Base-by-base conservation (phyloP, 2,329 filamentous ascomycete genomes). In the Didymella pomorum region DNA sequence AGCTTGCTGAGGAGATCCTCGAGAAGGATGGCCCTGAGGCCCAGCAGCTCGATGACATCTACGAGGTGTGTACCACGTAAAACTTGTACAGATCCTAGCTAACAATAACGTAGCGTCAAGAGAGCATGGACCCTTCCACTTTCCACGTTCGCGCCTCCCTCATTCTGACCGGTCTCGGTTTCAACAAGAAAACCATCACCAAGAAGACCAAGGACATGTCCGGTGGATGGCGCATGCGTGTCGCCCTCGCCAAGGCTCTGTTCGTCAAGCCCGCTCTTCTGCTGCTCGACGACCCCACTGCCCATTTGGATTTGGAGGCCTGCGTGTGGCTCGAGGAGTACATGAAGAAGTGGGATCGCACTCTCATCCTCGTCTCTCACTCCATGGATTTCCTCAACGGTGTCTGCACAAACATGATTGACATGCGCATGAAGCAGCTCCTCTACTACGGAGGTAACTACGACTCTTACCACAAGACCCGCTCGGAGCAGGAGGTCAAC, bases 171-270 rank as follows among this genome's bases (percentile, higher is more conserved):
- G 95, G 95, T 93, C 90, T 99, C 59, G 95, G 95, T 68, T 99
- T 99, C 88, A 97, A 99, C 89, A 98, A 98, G 85, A 82, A 81
- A 70, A 99, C 96, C 56, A 98, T 99, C 76, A 84, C 96, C 80
- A 99, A 99, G 87, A 97, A 96, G 88, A 99, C 96, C 72, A 99
- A 98, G 87, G 96, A 99, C 79, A 99, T 99, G 96, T 99, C 95
- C 67, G 95, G 95, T 92, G 95, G 95, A 72, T 99, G 95, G 95
- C 89, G 94, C 85, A 99, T 99, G 95, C 92, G 96, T 86, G 95
- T 99, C 59, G 95, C 95, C 57, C 89, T 99, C 61, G 95, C 86
- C 77, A 97, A 98, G 85, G 95, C 95, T 57, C 89, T 99, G 52
- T 99, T 99, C 84, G 94, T 99, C 82, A 96, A 96, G 86, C 95